These are phyloP conservation scores for Trapa bicornis DNA, from an alignment of 345 rosid genomes.

Conservation along the genomic window DNA sequence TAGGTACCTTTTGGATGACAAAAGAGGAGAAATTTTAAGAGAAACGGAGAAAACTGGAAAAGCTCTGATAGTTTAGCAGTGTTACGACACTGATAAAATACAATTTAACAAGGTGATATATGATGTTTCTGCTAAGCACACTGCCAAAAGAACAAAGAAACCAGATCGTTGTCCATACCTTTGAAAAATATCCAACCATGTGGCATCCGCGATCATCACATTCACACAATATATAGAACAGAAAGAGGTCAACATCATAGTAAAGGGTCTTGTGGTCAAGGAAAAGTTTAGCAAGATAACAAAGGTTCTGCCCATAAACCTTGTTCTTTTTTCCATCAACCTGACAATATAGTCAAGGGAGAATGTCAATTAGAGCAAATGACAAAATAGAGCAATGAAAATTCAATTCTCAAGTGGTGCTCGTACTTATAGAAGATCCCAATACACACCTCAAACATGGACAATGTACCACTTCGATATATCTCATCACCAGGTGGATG, in stretches of 20 bases:
- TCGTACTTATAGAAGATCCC: neutral
- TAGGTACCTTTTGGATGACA: neutral
- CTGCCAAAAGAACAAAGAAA: neutral
- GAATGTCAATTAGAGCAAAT: neutral
- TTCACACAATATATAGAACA: conserved; percentile 86
- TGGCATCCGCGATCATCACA: conserved; percentile 99
- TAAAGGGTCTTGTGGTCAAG: conserved; percentile 99
- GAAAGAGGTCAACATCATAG: conserved; percentile 91
- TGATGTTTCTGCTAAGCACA: neutral
- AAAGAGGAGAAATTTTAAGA: neutral
- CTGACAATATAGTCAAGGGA: conserved; percentile 17
- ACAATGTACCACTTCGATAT: conserved; percentile 87
- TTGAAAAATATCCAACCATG: conserved; percentile 98
- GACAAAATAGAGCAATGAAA: neutral
- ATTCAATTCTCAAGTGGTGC: neutral
- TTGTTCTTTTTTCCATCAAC: conserved; percentile 96
- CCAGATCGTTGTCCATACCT: conserved; percentile 33
- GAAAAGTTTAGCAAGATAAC: conserved; percentile 91
- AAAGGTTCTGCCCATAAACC: conserved; percentile 98
- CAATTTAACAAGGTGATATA: neutral
- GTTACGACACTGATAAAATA: neutral
- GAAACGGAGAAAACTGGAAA: neutral
- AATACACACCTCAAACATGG: conserved; percentile 89
- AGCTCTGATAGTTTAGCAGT: neutral
- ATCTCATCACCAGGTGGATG: conserved; percentile 99